Evolutionary conservation across 2,329 filamentous ascomycete genomes (phyloP).

Genomic region (Pseudogymnoascus sp.): DNA sequence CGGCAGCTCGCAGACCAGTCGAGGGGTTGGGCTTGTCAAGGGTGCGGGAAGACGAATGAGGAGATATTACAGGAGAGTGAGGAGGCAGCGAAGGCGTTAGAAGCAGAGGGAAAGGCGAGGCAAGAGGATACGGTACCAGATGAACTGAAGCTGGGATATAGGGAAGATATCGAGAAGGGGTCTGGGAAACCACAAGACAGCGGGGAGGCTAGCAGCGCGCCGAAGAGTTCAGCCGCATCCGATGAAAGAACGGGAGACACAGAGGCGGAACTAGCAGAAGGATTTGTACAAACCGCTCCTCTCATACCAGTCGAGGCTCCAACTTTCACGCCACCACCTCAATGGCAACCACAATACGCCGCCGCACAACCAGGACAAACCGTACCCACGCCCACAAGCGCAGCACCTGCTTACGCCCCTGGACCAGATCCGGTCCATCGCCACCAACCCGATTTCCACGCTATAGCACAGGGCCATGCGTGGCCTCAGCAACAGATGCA

Average conservation of each 20-base stretch:
- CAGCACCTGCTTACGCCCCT: conserved; percentile 14
- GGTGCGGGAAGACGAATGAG: conserved; percentile 64
- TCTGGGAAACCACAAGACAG: conserved; percentile 14
- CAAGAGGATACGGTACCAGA: conserved; percentile 42
- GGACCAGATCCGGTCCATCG: neutral
- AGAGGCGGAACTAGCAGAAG: conserved; percentile 49
- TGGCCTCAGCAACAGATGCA: neutral
- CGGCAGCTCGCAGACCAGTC: conserved; percentile 64
- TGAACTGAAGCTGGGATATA: conserved; percentile 58
- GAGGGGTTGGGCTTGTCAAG: conserved; percentile 58
- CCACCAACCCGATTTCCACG: neutral
- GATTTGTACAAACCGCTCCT: conserved; percentile 49
- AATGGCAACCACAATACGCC: conserved; percentile 22
- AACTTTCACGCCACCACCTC: conserved; percentile 15
- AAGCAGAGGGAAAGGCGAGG: conserved; percentile 35
- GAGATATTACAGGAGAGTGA: conserved; percentile 70
- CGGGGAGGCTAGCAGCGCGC: neutral
- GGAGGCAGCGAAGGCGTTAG: conserved; percentile 41
- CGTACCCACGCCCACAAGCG: conserved; percentile 31
- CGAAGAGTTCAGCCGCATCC: neutral
- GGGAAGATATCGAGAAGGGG: conserved; percentile 58
- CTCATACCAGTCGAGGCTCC: conserved; percentile 19
- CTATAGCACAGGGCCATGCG: neutral
- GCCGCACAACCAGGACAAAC: conserved; percentile 28
- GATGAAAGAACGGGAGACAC: conserved; percentile 25